Percentiles rank a stretch among this genome's conserved stretches.
These are phyloP conservation scores for Mycena polygramma DNA, from an alignment of 768 basidiomycete genomes.

Conservation along the genomic window DNA sequence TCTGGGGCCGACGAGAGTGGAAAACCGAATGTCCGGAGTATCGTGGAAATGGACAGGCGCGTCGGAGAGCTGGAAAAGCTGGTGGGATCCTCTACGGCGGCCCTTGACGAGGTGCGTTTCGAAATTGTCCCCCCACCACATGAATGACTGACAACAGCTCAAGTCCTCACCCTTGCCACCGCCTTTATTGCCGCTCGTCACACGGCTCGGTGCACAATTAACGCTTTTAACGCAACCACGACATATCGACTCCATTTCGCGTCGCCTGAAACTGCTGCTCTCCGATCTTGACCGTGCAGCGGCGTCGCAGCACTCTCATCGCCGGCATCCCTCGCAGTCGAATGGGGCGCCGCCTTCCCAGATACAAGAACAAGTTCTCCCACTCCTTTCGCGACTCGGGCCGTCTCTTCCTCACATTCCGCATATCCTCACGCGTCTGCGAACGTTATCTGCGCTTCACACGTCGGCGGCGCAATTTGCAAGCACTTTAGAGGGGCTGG, in stretches of 20 bases:
- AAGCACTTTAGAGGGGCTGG: constrained; percentile 71
- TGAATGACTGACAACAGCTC: neutral
- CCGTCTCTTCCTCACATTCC: constrained; percentile 87
- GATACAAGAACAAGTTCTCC: constrained; percentile 72
- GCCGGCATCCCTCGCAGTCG: constrained; percentile 59
- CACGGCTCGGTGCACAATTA: constrained; percentile 87
- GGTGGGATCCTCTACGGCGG: constrained; percentile 84
- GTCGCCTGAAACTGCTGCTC: constrained; percentile 91
- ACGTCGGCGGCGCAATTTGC: constrained; percentile 85
- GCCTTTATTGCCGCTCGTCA: constrained; percentile 85
- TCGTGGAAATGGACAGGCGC: constrained; percentile 86
- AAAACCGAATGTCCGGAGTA: constrained; percentile 58
- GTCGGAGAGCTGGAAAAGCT: constrained; percentile 87
- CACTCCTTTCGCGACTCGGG: constrained; percentile 76
- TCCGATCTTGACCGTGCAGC: constrained; percentile 92
- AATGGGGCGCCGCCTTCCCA: constrained; percentile 46
- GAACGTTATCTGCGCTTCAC: constrained; percentile 87
- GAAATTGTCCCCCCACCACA: neutral
- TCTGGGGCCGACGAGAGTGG: constrained; percentile 36
- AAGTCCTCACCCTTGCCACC: constrained; percentile 81
- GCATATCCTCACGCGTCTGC: constrained; percentile 89
- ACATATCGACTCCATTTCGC: constrained; percentile 95
- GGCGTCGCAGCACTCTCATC: constrained; percentile 60
- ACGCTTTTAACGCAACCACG: constrained; percentile 93
- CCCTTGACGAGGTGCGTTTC: constrained; percentile 81